A percentile compares a stretch with the other conserved stretches of the same genome.
Evolutionary conservation across 2,329 filamentous ascomycete species (phyloP).

Genomic region (Whalleya microplaca): DNA sequence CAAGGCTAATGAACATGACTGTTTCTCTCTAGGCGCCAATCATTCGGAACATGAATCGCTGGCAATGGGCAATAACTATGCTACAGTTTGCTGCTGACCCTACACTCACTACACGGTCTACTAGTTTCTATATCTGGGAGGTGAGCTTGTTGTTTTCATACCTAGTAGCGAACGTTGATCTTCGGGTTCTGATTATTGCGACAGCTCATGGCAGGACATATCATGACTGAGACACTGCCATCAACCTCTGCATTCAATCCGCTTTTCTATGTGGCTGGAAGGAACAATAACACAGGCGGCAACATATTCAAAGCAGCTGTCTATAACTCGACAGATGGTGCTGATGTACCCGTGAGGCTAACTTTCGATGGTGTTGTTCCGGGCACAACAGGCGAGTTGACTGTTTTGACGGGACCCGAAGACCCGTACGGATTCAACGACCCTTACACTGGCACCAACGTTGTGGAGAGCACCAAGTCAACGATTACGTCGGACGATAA

Average conservation of each 20-base stretch:
- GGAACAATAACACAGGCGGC: conserved; percentile 44
- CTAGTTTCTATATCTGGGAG: conserved; percentile 54
- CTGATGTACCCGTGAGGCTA: conserved; percentile 49
- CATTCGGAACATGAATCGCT: conserved; percentile 53
- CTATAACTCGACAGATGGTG: conserved; percentile 54
- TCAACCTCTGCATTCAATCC: conserved; percentile 47
- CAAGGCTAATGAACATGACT: neutral
- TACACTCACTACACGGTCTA: conserved; percentile 51
- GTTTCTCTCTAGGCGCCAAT: conserved; percentile 43
- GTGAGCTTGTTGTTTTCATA: conserved; percentile 18
- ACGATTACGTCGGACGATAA: conserved; percentile 46
- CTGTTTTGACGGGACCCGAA: conserved; percentile 47
- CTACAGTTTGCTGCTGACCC: conserved; percentile 54
- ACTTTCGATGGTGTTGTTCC: conserved; percentile 48
- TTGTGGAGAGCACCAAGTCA: conserved; percentile 48
- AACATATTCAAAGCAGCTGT: conserved; percentile 56
- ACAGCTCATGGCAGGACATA: conserved; percentile 50
- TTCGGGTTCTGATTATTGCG: no score
- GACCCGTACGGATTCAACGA: conserved; percentile 50
- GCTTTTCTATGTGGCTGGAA: conserved; percentile 54
- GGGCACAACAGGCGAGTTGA: conserved; percentile 47
- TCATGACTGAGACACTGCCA: conserved; percentile 51
- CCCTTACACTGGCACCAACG: conserved; percentile 49
- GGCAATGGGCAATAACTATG: conserved; percentile 57
- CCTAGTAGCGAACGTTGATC: no score